phyloP scores from a whole-genome alignment of 768 basidiomycete genomes.

The Neoboletus subvelutipes region DNA sequence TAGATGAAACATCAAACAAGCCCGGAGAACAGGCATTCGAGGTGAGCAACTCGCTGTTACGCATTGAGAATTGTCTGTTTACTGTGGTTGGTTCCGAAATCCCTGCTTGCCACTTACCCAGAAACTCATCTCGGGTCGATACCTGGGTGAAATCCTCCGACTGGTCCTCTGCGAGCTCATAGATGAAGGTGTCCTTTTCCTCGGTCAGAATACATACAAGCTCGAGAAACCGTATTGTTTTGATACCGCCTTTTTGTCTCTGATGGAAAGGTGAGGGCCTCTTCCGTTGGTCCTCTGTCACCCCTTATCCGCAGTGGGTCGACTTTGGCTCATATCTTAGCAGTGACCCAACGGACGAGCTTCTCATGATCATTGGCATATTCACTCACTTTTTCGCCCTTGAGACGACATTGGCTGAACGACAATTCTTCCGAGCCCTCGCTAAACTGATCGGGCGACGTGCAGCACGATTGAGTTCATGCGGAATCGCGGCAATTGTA shows the following conservation, averaged over 20 bases:
- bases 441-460: constrained; percentile 87
- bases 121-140: constrained; percentile 96
- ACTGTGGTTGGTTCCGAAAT: neutral
- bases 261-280: constrained; percentile 83
- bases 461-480: constrained; percentile 88
- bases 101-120: constrained; percentile 20
- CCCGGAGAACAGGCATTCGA: constrained; percentile 94
- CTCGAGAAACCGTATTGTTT: constrained; percentile 90
- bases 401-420: constrained; percentile 94
- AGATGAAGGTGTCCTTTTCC: constrained; percentile 95
- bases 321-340: constrained; percentile 1
- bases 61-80: neutral
- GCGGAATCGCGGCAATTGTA: constrained; percentile 96
- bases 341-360: constrained; percentile 94
- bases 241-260: constrained; percentile 94
- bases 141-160: constrained; percentile 96
- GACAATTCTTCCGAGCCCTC: constrained; percentile 95
- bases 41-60: constrained; percentile 37
- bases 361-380: constrained; percentile 95
- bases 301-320: neutral
- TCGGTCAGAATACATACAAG: constrained; percentile 98
- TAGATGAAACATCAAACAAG: constrained; percentile 95
- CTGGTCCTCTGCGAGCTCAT: constrained; percentile 93
- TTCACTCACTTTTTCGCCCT: constrained; percentile 97
- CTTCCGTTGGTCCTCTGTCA: neutral